These are phyloP conservation scores for Berberis vulgaris DNA, from an alignment of 164 flowering plant genomes.

Conservation along the genomic window DNA sequence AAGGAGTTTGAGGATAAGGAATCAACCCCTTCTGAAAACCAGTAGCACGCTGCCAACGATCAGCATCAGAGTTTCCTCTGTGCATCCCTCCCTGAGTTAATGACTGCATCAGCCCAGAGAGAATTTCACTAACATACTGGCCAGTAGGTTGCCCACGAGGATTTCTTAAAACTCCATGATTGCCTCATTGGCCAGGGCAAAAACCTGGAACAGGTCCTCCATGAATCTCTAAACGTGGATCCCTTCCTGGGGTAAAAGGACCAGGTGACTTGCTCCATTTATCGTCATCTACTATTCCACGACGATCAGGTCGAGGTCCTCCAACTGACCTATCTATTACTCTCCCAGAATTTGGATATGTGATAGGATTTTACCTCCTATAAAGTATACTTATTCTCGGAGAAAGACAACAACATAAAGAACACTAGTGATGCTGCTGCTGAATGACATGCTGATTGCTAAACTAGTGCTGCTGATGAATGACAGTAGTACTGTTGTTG, in stretches of 20 bases:
- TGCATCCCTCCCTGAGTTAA: conserved; percentile 48
- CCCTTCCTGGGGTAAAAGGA: conserved; percentile 35
- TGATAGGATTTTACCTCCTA: too few relatives aligned
- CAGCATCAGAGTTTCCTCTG: conserved; percentile 57
- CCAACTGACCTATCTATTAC: conserved; percentile 36
- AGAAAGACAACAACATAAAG: too few relatives aligned
- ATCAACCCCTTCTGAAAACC: conserved; percentile 52
- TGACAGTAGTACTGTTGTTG: too few relatives aligned
- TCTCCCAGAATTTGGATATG: conserved; percentile 61
- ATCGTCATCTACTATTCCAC: conserved; percentile 55
- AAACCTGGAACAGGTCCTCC: conserved; percentile 33
- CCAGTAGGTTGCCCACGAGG: conserved; percentile 50
- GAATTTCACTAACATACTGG: conserved; percentile 50
- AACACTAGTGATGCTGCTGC: too few relatives aligned
- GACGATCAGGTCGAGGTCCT: conserved; percentile 58
- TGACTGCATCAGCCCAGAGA: conserved; percentile 61
- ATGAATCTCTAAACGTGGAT: conserved; percentile 36
- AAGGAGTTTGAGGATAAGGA: conserved; percentile 65
- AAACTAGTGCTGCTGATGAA: too few relatives aligned
- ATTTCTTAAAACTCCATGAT: conserved; percentile 57
- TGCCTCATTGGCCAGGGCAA: conserved; percentile 66
- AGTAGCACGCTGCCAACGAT: conserved; percentile 66
- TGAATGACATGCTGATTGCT: too few relatives aligned
- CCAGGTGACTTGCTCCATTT: conserved; percentile 65
- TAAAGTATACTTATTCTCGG: too few relatives aligned